phyloP scores from a whole-genome alignment of 352 stramenopile genomes.

The Blastocystis sp. region DNA sequence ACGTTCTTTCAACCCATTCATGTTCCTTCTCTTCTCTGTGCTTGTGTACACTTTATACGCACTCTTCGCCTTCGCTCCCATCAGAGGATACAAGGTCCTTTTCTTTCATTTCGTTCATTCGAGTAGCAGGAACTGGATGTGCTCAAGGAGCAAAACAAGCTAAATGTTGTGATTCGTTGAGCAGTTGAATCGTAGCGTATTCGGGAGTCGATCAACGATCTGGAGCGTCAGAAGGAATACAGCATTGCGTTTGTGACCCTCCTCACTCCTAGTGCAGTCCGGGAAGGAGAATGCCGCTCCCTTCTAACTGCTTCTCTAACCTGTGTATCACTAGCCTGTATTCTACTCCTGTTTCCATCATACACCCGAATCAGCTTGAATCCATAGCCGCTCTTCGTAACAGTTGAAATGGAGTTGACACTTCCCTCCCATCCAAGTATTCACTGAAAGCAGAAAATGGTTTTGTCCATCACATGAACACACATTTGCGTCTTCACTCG shows the following conservation, averaged over 20 bases:
- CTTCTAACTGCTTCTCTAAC: too few relatives aligned
- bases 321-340: too few relatives aligned
- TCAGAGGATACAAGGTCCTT: neutral
- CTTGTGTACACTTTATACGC: slow-evolving; percentile 16
- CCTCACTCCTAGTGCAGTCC: neutral
- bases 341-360: too few relatives aligned
- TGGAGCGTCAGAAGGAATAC: neutral
- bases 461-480: too few relatives aligned
- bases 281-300: too few relatives aligned
- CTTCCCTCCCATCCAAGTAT: too few relatives aligned
- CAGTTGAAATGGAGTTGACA: too few relatives aligned
- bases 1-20: slow-evolving; percentile 62
- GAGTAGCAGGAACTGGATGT: neutral
- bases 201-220: neutral
- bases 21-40: slow-evolving; percentile 15
- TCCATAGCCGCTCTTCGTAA: too few relatives aligned
- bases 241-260: neutral
- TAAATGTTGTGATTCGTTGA: neutral
- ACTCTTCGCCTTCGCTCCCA: neutral
- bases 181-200: neutral
- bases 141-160: neutral
- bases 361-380: too few relatives aligned
- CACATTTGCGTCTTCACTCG: too few relatives aligned
- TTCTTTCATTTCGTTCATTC: neutral
- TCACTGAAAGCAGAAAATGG: too few relatives aligned